Base-by-base conservation (phyloP, 73 alveolate species). In the Stentor roeselii region DNA sequence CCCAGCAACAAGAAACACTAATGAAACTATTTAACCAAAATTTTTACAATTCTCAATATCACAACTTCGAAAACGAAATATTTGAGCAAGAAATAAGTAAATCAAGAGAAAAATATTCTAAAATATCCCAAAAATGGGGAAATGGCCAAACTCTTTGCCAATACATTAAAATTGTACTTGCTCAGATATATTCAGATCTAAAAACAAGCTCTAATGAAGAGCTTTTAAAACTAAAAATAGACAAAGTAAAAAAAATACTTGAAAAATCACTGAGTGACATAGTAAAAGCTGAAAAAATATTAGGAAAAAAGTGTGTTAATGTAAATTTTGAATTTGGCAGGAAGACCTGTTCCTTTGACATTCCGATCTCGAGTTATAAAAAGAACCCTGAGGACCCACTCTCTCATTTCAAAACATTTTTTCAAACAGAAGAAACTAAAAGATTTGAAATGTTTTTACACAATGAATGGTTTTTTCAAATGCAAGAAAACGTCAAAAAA, bases 11-110 rank as follows among this genome's bases (percentile, higher is more conserved):
- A 36, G 84, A 37, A 6, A 0, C 39, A 1, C 21, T 76, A 1
- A 1, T 15, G 1, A 39, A 2, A 39, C 59, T 37, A 2, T 76
- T 76, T 3, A 41, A 3, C 0, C 0, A 67, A 0, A 2, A 2
- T n/a, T 76, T 37, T 2, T 0, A 0, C 2, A 27, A 0, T 3
- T 76, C 74, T 34, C 21, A 2, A 0, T 76, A 76, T 3, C 84
- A 76, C 2, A 76, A 76, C 2, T 76, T 21, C 39, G 84, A 76
- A 39, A 76, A 76, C 2, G 85, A 76, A 37, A 34, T 21, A 1
- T 76, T 76, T 76, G 37, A 76, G 21, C 14, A 14, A 21, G 84
- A 1, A 1, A 38, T 76, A 36, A 30, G 39, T 31, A 35, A 0
- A 21, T 15, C n/a, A 0, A 37, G 0, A 1, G 36, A 0, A 0